Conservation (phyloP, 2,329 filamentous ascomycete genomes). For the Botryotinia convoluta region DNA sequence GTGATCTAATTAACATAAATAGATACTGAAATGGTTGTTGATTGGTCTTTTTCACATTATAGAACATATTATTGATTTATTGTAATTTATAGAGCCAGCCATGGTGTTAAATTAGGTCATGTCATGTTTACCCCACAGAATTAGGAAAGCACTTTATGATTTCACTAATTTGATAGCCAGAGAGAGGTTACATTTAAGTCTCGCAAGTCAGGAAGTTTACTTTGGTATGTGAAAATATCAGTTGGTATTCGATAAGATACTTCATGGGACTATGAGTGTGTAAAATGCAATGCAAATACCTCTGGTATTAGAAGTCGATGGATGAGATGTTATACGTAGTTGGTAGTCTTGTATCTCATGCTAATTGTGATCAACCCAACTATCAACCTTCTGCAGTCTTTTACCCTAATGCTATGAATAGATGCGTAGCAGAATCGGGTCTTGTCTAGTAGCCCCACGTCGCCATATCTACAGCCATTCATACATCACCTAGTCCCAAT, state of each 20-base stretch:
- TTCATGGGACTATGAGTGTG: not conserved
- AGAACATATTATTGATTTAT: not conserved
- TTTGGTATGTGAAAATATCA: not conserved
- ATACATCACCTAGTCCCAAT: not conserved
- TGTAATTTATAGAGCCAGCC: not conserved
- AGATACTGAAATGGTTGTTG: not conserved
- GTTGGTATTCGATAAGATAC: not conserved
- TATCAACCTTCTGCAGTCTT: not conserved
- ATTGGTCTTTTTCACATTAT: not conserved
- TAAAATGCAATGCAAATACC: too few relatives aligned
- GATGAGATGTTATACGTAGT: not conserved
- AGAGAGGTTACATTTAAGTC: not conserved
- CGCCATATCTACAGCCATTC: accelerated
- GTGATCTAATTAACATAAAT: not conserved
- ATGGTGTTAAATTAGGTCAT: too few relatives aligned
- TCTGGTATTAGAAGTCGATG: not conserved
- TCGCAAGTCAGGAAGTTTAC: not conserved
- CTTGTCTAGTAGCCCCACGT: not conserved
- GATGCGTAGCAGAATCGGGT: not conserved
- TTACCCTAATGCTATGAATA: not conserved
- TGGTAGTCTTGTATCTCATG: not conserved
- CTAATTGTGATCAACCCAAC: not conserved
- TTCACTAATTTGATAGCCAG: not conserved
- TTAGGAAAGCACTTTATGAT: not conserved
- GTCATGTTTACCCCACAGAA: too few relatives aligned